Base-by-base conservation (phyloP, 495 filamentous ascomycete species). In the Annulohypoxylon stygium region DNA sequence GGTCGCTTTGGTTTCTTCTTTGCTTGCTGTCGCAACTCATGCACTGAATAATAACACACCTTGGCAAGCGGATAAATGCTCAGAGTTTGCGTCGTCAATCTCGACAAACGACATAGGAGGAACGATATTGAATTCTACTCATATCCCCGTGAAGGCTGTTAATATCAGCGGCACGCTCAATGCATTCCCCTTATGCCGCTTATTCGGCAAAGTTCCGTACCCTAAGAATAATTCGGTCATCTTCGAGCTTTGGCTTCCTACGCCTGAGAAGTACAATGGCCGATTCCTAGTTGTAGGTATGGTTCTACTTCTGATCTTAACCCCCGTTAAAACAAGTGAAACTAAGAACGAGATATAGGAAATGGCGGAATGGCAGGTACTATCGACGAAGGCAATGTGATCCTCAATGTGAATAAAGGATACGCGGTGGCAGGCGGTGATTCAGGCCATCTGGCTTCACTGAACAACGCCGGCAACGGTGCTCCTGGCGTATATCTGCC, bases 321-420 rank as follows among this genome's bases (percentile, higher is more conserved):
- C 26, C 47, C 12, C 7, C 26, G 25, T 20, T 7, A 26, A 54
- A 34, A 69, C 25, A 57, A 34, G 6, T 34, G n/a, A 55, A 3
- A 60, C 50, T 65, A 16, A 70, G 14, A 33, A 9, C 26, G 10
- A 33, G 23, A 43, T 20, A 39, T 34, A 82, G 80, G 82, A 9
- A 80, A 82, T 64, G 78, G 79, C 10, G 82, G 82, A 0, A 75
- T 81, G 67, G 82, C 82, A 10, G 82, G 82, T 12, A 73, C 63
- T 9, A 80, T 84, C 67, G 74, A 75, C 36, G 71, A 73, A 23
- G 43, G 30, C 18, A 70, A 68, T 18, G 79, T 83, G 78, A 58
- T 80, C 25, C 48, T 53, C 8, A 70, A 79, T 41, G 63, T 83
- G 3, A 81, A 83, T 43, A 55, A 63, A 54, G 82, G 81, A 23